Evolutionary conservation across 495 filamentous ascomycete species (phyloP).

Genomic region (Neurospora sp.): DNA sequence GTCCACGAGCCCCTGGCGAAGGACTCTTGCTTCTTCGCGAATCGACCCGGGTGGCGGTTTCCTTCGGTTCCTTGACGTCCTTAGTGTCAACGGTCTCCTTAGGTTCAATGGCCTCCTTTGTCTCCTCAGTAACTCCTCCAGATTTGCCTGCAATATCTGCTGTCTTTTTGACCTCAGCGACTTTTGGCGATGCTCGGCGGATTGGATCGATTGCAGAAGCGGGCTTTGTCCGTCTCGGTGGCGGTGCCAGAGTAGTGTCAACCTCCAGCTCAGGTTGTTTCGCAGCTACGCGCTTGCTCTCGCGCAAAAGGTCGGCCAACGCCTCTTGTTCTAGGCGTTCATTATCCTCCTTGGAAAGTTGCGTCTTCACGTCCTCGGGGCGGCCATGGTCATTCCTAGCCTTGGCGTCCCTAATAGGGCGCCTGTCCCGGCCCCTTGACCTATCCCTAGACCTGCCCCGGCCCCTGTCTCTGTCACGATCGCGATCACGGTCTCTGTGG

Average conservation of each 20-base stretch:
- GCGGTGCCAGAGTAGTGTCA: constrained; percentile 41
- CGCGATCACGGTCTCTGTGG: constrained; percentile 20
- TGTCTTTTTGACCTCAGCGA: constrained; percentile 28
- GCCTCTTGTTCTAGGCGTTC: constrained; percentile 45
- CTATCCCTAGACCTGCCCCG: constrained; percentile 22
- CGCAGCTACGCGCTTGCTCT: constrained; percentile 36
- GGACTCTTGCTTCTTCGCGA: constrained; percentile 26
- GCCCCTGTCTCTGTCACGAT: constrained; percentile 23
- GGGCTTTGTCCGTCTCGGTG: constrained; percentile 39
- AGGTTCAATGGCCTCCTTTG: constrained; percentile 13
- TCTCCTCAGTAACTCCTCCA: constrained; percentile 5
- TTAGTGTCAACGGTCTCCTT: constrained; percentile 15
- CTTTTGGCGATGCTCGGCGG: constrained; percentile 33
- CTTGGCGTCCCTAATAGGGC: constrained; percentile 10
- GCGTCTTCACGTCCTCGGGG: constrained; percentile 32
- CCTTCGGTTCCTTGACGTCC: constrained; percentile 16
- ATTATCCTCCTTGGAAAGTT: constrained; percentile 44
- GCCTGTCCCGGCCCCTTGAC: constrained; percentile 14
- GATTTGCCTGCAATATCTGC: constrained; percentile 12
- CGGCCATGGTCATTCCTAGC: constrained; percentile 13
- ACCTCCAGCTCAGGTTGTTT: constrained; percentile 43
- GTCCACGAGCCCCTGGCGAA: constrained; percentile 17
- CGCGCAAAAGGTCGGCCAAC: constrained; percentile 42
- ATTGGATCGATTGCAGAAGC: constrained; percentile 48
- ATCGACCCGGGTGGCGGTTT: constrained; percentile 16